These are phyloP conservation scores for Aspergillus sojae DNA, from an alignment of 2,329 filamentous ascomycete species.

Conservation along the genomic window DNA sequence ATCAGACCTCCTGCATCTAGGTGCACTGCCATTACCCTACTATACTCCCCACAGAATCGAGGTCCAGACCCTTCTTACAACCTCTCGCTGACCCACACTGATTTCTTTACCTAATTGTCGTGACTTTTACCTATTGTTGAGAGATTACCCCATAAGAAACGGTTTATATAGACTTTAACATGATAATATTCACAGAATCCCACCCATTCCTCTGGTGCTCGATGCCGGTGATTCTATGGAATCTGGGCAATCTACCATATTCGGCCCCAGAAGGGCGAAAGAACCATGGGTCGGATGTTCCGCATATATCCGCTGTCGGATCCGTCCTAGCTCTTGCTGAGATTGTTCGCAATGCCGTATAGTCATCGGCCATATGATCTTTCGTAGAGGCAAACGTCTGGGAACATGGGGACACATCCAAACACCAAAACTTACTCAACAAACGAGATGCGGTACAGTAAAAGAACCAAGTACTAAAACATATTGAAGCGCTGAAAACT, in stretches of 20 bases:
- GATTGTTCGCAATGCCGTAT: background rate
- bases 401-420: background rate
- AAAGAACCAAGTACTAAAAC: background rate
- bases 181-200: background rate
- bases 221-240: background rate
- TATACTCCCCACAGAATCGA: background rate
- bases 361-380: background rate
- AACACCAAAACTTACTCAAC: background rate
- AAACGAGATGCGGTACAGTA: background rate
- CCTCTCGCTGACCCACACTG: background rate
- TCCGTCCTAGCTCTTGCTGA: background rate
- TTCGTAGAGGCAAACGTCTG: background rate
- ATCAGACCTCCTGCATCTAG: background rate
- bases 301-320: background rate
- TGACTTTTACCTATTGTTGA: too few species aligned
- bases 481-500: constrained; percentile 3
- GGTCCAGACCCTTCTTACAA: background rate
- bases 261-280: background rate
- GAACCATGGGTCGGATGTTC: background rate
- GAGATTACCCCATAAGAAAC: background rate
- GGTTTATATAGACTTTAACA: background rate
- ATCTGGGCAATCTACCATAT: background rate
- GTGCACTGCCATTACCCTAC: background rate
- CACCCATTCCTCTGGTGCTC: background rate
- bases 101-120: background rate